These are phyloP conservation scores for Fusarium cicatricum DNA, from an alignment of 2,329 filamentous ascomycete species.

Conservation along the genomic window DNA sequence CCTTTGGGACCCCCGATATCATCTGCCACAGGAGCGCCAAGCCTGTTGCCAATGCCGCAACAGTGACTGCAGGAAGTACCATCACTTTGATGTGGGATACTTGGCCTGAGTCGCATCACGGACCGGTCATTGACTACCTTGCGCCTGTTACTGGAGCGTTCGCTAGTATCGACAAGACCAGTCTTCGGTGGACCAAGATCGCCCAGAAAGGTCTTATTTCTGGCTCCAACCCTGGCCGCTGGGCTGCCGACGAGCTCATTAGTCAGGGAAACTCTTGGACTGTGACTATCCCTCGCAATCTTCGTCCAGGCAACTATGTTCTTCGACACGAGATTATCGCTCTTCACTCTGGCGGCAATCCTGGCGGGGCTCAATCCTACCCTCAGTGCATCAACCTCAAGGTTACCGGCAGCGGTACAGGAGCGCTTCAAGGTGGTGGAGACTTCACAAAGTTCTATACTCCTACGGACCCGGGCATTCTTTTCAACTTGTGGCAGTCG, in stretches of 20 bases:
- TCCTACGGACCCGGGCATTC: slow-evolving; percentile 46
- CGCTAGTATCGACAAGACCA: slow-evolving; percentile 57
- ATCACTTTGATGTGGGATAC: slow-evolving; percentile 68
- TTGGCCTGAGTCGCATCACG: slow-evolving; percentile 72
- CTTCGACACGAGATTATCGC: slow-evolving; percentile 65
- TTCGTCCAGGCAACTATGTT: slow-evolving; percentile 62
- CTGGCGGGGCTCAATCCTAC: slow-evolving; percentile 57
- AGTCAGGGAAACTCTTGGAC: slow-evolving; percentile 56
- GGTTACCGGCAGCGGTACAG: slow-evolving; percentile 52
- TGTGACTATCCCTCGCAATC: slow-evolving; percentile 55
- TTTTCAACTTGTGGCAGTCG: slow-evolving; percentile 47
- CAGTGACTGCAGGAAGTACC: slow-evolving; percentile 65
- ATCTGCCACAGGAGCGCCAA: slow-evolving; percentile 56
- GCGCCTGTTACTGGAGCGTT: slow-evolving; percentile 62
- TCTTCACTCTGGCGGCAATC: slow-evolving; percentile 56
- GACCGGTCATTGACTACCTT: slow-evolving; percentile 68
- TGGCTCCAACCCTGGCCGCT: slow-evolving; percentile 55
- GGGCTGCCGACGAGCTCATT: slow-evolving; percentile 64
- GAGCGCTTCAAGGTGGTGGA: slow-evolving; percentile 41
- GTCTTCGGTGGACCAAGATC: slow-evolving; percentile 68
- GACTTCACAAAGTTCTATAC: slow-evolving; percentile 49
- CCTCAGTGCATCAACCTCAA: slow-evolving; percentile 62
- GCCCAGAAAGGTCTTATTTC: slow-evolving; percentile 60
- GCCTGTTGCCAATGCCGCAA: slow-evolving; percentile 50
- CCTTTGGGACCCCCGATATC: slow-evolving; percentile 52